Evolutionary conservation across 2,329 filamentous ascomycete species (phyloP), one percentile per base, ranked within the genome.

Genomic region (Colletotrichum australisinense): DNA sequence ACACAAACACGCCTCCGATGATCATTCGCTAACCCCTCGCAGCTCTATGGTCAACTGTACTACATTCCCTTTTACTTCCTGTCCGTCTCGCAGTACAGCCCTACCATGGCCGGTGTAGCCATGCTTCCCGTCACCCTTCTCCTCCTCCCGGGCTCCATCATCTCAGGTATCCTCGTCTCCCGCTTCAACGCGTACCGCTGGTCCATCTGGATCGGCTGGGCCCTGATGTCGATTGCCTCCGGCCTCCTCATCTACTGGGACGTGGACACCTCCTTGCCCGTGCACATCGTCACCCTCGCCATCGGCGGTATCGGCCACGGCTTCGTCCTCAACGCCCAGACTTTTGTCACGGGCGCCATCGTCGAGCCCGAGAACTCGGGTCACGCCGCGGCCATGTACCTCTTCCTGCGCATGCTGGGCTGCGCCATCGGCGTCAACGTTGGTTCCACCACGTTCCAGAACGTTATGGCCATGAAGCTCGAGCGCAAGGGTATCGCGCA

Each of bases 1-100:
- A 19, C 26, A 22, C 11, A 24, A 4, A 24, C n/a, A 14, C 12
- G 19, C 3, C 2, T 14, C 24, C 16, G 16, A n/a, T 28, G n/a
- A 28, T 16, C 2, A 14, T 14, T 57, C 7, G 24, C 32, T 74
- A 42, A 74, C 49, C 3, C 0, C 5, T 14, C 4, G 3, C n/a
- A 74, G 26, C 75, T 82, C 12, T 82, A 80, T 55, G 80, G 80
- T 22, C 76, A 78, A 19, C 78, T 82, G 0, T 82, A 81, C 63
- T 81, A 82, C 65, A 66, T 82, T 28, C 82, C 83, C 1, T 84
- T 84, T 57, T 85, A 82, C 71, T 84, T 84, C 76, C 75, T 80
- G 19, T 79, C 83, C 1, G 77, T 83, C 7, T 79, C 79, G n/a
- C 78, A 76, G 30, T 79, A 78, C 59, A 75, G 73, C 5, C 80